Percentiles rank a stretch among this genome's conserved stretches.
phyloP scores from a whole-genome alignment of 106 monocot genomes.

The Allium sativum region DNA sequence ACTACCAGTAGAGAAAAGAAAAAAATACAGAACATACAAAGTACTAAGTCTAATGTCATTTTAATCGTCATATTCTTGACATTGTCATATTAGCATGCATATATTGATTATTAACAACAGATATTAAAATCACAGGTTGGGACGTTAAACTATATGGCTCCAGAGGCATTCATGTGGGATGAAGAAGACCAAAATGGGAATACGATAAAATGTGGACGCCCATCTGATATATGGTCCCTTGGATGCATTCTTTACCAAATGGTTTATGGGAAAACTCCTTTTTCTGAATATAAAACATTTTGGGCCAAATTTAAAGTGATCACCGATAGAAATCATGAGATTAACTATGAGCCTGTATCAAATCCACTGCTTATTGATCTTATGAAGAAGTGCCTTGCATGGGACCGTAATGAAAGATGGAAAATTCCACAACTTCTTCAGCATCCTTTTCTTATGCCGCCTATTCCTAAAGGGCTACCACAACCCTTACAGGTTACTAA shows the following conservation, averaged over 20 bases:
- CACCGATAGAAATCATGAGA: slow-evolving; percentile 61
- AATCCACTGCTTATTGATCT: slow-evolving; percentile 88
- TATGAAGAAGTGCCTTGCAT: slow-evolving; percentile 80
- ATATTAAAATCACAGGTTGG: slow-evolving; percentile 47
- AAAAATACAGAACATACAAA: too few relatives aligned
- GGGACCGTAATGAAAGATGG: slow-evolving; percentile 87
- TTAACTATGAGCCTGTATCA: slow-evolving; percentile 49
- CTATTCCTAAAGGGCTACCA: slow-evolving; percentile 16
- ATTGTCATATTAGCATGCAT: too few relatives aligned
- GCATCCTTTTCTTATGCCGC: slow-evolving; percentile 86
- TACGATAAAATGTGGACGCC: slow-evolving; percentile 87
- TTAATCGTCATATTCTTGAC: too few relatives aligned
- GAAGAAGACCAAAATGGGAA: slow-evolving; percentile 61
- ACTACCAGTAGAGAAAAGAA: too few relatives aligned
- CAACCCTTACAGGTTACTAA: neutral
- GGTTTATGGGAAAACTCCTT: slow-evolving; percentile 94
- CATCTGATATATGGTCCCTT: slow-evolving; percentile 97
- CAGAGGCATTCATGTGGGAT: slow-evolving; percentile 94
- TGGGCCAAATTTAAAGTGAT: slow-evolving; percentile 95
- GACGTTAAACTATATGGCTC: slow-evolving; percentile 98
- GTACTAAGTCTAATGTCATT: too few relatives aligned
- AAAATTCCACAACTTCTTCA: slow-evolving; percentile 77
- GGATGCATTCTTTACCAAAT: slow-evolving; percentile 99
- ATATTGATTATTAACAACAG: too few relatives aligned
- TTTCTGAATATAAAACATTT: slow-evolving; percentile 85